Percentiles rank a stretch among this genome's conserved stretches.
phyloP scores from a whole-genome alignment of 2,329 filamentous ascomycete species.

The Neocatenulostroma microsporum region DNA sequence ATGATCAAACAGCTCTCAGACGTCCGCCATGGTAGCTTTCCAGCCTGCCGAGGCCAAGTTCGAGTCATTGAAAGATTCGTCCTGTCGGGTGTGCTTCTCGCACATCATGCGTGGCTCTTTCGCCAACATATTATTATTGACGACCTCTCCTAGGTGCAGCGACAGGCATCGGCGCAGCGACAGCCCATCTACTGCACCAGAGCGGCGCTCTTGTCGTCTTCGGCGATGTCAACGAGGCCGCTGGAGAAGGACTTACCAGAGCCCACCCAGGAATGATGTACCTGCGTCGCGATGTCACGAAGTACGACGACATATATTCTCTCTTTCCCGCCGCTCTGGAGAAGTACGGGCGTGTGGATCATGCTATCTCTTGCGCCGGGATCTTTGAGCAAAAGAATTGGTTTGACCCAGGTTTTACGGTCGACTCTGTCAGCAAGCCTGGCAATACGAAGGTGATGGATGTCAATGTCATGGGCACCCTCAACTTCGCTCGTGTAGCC shows the following conservation, averaged over 20 bases:
- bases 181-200: conserved; percentile 31
- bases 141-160: conserved; percentile 28
- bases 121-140: too few species aligned
- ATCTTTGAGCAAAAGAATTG: conserved; percentile 36
- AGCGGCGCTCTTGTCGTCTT: conserved; percentile 36
- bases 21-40: conserved; percentile 11
- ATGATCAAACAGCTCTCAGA: too few species aligned
- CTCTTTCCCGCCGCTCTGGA: conserved; percentile 40
- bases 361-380: conserved; percentile 42
- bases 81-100: conserved; percentile 26
- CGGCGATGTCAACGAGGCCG: conserved; percentile 33
- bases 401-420: conserved; percentile 37
- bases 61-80: conserved; percentile 17
- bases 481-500: conserved; percentile 44
- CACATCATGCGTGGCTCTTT: too few species aligned
- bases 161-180: conserved; percentile 37
- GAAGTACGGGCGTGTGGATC: conserved; percentile 39
- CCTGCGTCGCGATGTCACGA: conserved; percentile 36
- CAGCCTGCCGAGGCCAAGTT: conserved; percentile 3
- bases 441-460: conserved; percentile 36
- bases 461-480: conserved; percentile 40
- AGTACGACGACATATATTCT: conserved; percentile 37
- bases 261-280: conserved; percentile 18
- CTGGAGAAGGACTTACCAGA: conserved; percentile 23
- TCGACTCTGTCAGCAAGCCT: conserved; percentile 32